Conservation (phyloP, 2,329 filamentous ascomycete genomes). For the Cercospora berteroae region DNA sequence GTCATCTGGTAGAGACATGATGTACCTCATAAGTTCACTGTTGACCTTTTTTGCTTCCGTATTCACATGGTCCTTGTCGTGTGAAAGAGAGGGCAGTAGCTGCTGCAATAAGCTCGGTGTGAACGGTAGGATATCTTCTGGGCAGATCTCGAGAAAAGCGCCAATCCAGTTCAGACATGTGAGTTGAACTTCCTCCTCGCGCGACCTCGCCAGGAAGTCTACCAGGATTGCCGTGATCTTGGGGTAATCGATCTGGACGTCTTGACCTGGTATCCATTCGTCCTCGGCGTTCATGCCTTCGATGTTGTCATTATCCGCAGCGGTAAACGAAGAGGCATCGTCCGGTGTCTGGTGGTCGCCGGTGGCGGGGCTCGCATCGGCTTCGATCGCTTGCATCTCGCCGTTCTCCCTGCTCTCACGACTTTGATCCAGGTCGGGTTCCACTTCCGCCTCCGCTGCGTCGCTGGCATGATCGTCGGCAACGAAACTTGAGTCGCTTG, state of each 20-base stretch:
- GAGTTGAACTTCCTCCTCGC: conserved; percentile 86
- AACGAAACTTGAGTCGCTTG: conserved; percentile 28
- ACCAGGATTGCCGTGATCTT: conserved; percentile 90
- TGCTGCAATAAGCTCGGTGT: conserved; percentile 89
- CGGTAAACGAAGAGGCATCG: conserved; percentile 54
- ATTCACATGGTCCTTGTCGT: conserved; percentile 82
- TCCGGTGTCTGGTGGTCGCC: conserved; percentile 51
- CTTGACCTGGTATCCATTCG: conserved; percentile 96
- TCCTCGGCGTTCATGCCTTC: conserved; percentile 59
- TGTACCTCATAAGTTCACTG: conserved; percentile 86
- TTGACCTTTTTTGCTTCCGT: conserved; percentile 88
- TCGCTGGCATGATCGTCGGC: conserved; percentile 11
- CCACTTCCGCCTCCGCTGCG: conserved; percentile 12
- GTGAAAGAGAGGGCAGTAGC: conserved; percentile 90
- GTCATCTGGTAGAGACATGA: conserved; percentile 79
- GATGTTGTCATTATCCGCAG: conserved; percentile 52
- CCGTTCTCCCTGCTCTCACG: conserved; percentile 25
- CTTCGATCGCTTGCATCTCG: conserved; percentile 17
- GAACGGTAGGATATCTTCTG: conserved; percentile 92
- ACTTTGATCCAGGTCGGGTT: conserved; percentile 22
- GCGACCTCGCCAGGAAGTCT: conserved; percentile 76
- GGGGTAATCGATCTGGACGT: conserved; percentile 90
- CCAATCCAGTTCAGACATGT: conserved; percentile 95
- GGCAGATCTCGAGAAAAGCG: conserved; percentile 93
- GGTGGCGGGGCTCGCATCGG: conserved; percentile 4